Evolutionary conservation across 768 basidiomycete genomes (phyloP), one percentile per base, ranked within the genome.

Genomic region (Cubamyces lactineus): DNA sequence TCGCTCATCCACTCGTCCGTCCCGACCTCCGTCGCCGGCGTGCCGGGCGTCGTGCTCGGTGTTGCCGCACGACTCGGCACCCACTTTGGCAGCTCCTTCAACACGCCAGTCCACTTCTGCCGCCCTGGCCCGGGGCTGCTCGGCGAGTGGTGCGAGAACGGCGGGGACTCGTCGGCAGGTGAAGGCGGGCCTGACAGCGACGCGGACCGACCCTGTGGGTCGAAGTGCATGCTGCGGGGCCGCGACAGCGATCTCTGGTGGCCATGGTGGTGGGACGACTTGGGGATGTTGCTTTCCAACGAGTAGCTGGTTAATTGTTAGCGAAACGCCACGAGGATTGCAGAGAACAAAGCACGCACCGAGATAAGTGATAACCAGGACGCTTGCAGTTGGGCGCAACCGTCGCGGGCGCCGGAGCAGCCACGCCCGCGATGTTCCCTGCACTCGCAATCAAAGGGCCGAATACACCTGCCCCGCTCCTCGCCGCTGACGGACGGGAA

Each of bases 371-470:
- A 66, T 85, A 92, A 15, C 91, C 91, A 2, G 87, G 80, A 46
- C 81, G 75, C 66, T 83, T 81, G 40, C 88, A 68, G 65, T 86
- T 81, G 1, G 90, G 89, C 7, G 78, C 85, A 67, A 79, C 79
- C 26, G 76, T 76, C 52, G 74, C 82, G 46, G 78, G 74, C 11
- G 68, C 65, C 0, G 89, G 88, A 0, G 86, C 82, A 7, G 85
- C 84, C 2, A 81, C 81, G 17, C 88, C 89, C 1, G 81, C 76
- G 8, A 93, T 74, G 50, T 86, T 84, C 2, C 84, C 86, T 0
- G 89, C 86, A 59, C 86, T 85, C 7, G 87, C 83, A 21, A 94
- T 85, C 39, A 94, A 80, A 4, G 89, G 82, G 0, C 88, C 90
- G 61, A 89, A 81, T 1, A 88, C 88, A 5, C 88, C 87, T 0